These are phyloP conservation scores for Cystofilobasidium bisporidii DNA, from an alignment of 768 basidiomycete species.

Conservation along the genomic window DNA sequence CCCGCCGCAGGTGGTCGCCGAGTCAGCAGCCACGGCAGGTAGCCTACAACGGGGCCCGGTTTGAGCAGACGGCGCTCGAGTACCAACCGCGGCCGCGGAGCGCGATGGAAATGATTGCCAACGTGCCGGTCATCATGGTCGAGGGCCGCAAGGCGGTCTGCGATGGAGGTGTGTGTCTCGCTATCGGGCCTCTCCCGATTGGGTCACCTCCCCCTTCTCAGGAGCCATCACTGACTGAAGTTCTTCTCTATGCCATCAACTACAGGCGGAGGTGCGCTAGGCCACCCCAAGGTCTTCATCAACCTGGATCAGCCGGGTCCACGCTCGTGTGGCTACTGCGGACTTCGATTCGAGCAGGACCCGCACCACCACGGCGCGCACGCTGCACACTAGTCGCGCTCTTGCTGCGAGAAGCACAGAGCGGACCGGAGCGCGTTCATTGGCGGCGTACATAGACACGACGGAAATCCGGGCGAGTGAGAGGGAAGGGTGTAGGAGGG, in stretches of 20 bases:
- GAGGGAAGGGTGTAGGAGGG: too few relatives aligned
- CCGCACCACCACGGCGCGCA: constrained; percentile 6
- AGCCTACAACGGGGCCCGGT: constrained; percentile 56
- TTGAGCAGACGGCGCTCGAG: constrained; percentile 82
- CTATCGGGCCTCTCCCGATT: constrained; percentile 2
- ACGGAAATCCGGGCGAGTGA: too few relatives aligned
- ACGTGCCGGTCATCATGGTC: constrained; percentile 76
- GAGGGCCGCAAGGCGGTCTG: constrained; percentile 77
- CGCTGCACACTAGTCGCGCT: background rate
- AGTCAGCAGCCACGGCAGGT: constrained; percentile 3
- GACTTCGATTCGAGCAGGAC: constrained; percentile 13
- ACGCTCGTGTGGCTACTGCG: constrained; percentile 20
- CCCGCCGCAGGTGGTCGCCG: constrained; percentile 21
- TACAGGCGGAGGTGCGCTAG: constrained; percentile 81
- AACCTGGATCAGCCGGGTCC: constrained; percentile 52
- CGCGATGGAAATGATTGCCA: constrained; percentile 78
- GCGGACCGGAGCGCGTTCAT: too few relatives aligned
- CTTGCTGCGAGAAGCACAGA: too few relatives aligned
- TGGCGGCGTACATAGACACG: too few relatives aligned
- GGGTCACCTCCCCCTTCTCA: constrained; percentile 1
- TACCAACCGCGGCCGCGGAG: constrained; percentile 81
- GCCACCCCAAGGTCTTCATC: constrained; percentile 93
- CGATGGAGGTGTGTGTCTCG: constrained; percentile 87
- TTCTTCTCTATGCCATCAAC: too few relatives aligned
- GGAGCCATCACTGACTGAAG: too few relatives aligned